Conservation (phyloP, 371 early-diverging fungal genomes). For the Nematocida ironsii region DNA sequence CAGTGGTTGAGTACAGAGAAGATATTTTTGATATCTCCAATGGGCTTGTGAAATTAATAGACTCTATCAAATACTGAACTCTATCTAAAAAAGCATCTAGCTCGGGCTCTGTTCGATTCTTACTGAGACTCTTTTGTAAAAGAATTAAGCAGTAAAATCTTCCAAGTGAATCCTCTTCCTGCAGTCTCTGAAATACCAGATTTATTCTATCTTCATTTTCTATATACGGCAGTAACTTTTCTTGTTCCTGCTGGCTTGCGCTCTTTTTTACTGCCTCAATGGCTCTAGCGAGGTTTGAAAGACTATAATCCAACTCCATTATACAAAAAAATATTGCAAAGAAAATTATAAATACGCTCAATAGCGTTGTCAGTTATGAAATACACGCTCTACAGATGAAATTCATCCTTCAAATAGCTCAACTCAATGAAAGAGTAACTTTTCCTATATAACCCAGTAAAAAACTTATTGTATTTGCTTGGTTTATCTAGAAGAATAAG, state of each 20-base stretch:
- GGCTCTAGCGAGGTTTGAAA: constrained; percentile 10
- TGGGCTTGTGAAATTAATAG: background rate
- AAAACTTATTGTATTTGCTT: too few species aligned
- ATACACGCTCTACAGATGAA: too few species aligned
- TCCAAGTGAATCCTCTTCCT: constrained; percentile 46
- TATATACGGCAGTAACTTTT: constrained; percentile 19
- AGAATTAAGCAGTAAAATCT: constrained; percentile 45
- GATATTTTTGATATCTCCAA: constrained; percentile 21
- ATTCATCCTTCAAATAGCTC: too few species aligned
- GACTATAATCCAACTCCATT: constrained; percentile 11
- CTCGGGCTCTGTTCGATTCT: constrained; percentile 7
- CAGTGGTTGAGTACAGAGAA: constrained; percentile 61
- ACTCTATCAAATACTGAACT: constrained; percentile 24
- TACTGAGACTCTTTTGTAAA: constrained; percentile 38
- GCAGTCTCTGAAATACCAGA: constrained; percentile 17
- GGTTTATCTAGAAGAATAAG: too few species aligned
- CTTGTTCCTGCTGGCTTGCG: background rate
- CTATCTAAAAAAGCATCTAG: constrained; percentile 26
- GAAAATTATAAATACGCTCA: background rate
- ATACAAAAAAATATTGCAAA: constrained; percentile 25
- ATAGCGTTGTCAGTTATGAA: background rate
- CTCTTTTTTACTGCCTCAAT: constrained; percentile 26
- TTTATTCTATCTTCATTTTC: constrained; percentile 13
- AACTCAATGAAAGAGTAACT: too few species aligned
- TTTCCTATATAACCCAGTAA: too few species aligned